A percentile compares a stretch with the other conserved stretches of the same genome.
Conservation (phyloP, 371 early-diverging fungal genomes). For the Syncephalastrum monosporum region DNA sequence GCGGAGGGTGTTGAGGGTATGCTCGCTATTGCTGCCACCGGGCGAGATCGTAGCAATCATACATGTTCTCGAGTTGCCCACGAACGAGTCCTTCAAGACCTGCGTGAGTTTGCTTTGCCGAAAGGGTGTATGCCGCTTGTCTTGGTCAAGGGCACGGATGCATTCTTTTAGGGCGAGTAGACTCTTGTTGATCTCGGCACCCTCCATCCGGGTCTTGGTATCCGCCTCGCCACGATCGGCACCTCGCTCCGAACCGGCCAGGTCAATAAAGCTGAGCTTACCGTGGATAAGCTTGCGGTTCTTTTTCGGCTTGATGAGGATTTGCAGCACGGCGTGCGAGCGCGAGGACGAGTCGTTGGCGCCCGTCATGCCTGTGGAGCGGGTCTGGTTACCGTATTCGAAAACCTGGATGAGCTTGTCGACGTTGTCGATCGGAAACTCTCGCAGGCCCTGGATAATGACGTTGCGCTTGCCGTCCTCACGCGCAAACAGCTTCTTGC, state of each 20-base stretch:
- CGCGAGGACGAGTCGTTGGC: slow-evolving; percentile 77
- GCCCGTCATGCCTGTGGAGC: slow-evolving; percentile 79
- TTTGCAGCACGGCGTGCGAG: slow-evolving; percentile 93
- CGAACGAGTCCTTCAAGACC: slow-evolving; percentile 97
- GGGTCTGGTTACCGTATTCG: slow-evolving; percentile 84
- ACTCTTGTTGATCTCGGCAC: slow-evolving; percentile 99
- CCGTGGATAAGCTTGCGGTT: slow-evolving; percentile 58
- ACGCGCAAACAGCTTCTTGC: slow-evolving; percentile 90
- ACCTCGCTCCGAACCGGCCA: slow-evolving; percentile 93
- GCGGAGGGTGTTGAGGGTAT: slow-evolving; percentile 97
- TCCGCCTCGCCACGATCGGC: slow-evolving; percentile 95
- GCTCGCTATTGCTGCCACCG: slow-evolving; percentile 90
- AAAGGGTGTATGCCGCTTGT: slow-evolving; percentile 95
- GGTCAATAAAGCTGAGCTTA: slow-evolving; percentile 84
- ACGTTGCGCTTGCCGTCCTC: slow-evolving; percentile 96
- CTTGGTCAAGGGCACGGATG: slow-evolving; percentile 96
- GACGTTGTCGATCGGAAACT: slow-evolving; percentile 80
- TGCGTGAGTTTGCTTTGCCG: slow-evolving; percentile 98
- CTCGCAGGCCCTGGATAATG: slow-evolving; percentile 84
- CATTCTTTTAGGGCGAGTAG: slow-evolving; percentile 97
- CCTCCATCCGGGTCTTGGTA: slow-evolving; percentile 94
- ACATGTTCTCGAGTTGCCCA: slow-evolving; percentile 96
- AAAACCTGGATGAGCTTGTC: slow-evolving; percentile 90
- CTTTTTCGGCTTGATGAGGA: slow-evolving; percentile 61
- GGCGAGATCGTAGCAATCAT: slow-evolving; percentile 99